Evolutionary conservation across 139 green algal species (phyloP), one percentile per base, ranked within the genome.

Genomic region (Chlamydomonas sp.): DNA sequence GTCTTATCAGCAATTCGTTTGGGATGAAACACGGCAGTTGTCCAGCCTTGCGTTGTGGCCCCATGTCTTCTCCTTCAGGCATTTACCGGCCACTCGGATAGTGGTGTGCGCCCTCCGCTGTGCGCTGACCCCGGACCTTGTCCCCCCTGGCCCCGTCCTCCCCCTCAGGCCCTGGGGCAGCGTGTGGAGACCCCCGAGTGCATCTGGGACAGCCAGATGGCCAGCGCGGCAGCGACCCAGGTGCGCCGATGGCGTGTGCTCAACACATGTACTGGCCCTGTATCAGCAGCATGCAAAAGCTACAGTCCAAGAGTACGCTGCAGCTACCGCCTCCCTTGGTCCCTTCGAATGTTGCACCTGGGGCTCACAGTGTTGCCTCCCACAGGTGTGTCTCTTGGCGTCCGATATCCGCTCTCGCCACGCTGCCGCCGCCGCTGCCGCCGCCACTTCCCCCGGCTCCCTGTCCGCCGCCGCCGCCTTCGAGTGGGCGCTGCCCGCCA

Each of bases 121-220:
- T 78, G 7, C 3, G 74, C 18, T 76, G 71, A 77, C 18, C 71
- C 71, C 18, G 8, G 18, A 4, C 71, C 18, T 76, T 5, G 31
- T 49, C 31, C 31, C 31, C 83, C 18, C 62, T 68, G 4, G 2
- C 62, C 63, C 3, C 75, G 9, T 69, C 62, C 12, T 12, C 57
- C 71, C 31, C 62, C 77, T 14, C 78, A 84, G 73, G 73, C 77
- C 0, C 58, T 85, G 86, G 59, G 49, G 5, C 80, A 90, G 77
- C 76, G 58, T 0, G 80, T 90, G 16, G 92, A 99, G 93, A 98
- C 94, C 0, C 97, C 97, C 1, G 97, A 98, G 91, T 92, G 92
- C n/a, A 86, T 99, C 80, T 99, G 97, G 97, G 94, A 92, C 67
- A 57, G 15, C 3, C 64, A 79, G 79, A 97, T 98, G 96, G 89